Evolutionary conservation across 352 stramenopile genomes (phyloP).

Genomic region (Stramenopiles sp.): DNA sequence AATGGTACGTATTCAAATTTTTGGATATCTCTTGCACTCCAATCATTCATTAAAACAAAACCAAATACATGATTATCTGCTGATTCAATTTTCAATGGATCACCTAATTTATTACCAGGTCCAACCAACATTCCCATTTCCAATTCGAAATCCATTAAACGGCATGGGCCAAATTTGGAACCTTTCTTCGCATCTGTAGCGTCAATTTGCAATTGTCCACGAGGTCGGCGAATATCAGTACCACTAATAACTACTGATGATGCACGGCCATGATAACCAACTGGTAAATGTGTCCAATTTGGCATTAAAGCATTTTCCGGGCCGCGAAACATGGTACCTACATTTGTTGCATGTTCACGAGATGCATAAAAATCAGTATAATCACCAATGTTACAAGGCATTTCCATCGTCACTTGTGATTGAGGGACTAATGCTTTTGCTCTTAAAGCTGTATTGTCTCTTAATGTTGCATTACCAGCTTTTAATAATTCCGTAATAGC

Average conservation of each 20-base stretch:
- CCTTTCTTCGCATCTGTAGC: constrained; percentile 64
- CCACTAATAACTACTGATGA: constrained; percentile 69
- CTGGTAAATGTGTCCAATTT: constrained; percentile 83
- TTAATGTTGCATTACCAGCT: constrained; percentile 33
- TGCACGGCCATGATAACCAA: constrained; percentile 86
- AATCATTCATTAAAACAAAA: constrained; percentile 91
- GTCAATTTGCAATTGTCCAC: constrained; percentile 74
- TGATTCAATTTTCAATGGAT: constrained; percentile 60
- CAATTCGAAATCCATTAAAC: constrained; percentile 84
- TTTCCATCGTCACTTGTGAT: constrained; percentile 49
- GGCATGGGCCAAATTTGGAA: constrained; percentile 59
- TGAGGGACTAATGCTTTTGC: constrained; percentile 44
- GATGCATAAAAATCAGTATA: constrained; percentile 95
- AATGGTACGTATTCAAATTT: constrained; percentile 94
- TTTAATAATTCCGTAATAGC: constrained; percentile 62
- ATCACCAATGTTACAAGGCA: constrained; percentile 77
- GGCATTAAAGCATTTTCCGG: constrained; percentile 85
- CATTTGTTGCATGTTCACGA: constrained; percentile 83
- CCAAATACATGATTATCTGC: constrained; percentile 86
- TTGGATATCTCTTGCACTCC: constrained; percentile 74
- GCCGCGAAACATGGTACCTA: constrained; percentile 71
- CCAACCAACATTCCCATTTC: constrained; percentile 88
- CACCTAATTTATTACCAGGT: constrained; percentile 51
- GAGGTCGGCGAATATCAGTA: constrained; percentile 49
- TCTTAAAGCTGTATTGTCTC: constrained; percentile 45